Conservation (phyloP, 441 rosid species). For the Pelargonium cotyledonis region DNA sequence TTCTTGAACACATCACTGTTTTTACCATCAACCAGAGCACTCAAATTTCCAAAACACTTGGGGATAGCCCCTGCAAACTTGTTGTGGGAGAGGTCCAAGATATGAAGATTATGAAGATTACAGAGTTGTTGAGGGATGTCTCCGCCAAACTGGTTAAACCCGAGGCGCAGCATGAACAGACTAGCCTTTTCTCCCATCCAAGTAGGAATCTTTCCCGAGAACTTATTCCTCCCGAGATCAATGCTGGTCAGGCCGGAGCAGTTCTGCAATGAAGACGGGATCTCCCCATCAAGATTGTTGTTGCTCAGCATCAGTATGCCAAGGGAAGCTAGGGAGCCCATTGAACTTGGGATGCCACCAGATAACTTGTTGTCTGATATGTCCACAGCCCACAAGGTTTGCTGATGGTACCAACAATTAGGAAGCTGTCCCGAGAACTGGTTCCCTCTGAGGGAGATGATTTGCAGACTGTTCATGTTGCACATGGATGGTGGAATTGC, state of each 20-base stretch:
- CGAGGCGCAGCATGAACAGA: conserved; percentile 25
- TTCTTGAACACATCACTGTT: conserved; percentile 31
- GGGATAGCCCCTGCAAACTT: conserved; percentile 41
- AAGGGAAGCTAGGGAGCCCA: conserved; percentile 40
- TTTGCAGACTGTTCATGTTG: conserved; percentile 27
- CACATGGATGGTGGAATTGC: conserved; percentile 42
- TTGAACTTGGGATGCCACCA: conserved; percentile 42
- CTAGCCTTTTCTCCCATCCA: conserved; percentile 26
- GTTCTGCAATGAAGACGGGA: conserved; percentile 50
- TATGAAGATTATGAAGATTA: conserved; percentile 30
- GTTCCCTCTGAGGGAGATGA: conserved; percentile 43
- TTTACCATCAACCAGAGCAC: conserved; percentile 24
- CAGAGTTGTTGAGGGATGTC: conserved; percentile 30
- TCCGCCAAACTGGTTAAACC: conserved; percentile 34
- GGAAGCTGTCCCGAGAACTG: conserved; percentile 43
- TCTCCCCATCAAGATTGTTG: conserved; percentile 41
- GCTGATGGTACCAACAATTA: conserved; percentile 34
- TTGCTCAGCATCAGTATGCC: conserved; percentile 42
- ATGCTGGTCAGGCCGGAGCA: conserved; percentile 46
- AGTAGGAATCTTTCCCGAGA: conserved; percentile 23
- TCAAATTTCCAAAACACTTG: conserved; percentile 43
- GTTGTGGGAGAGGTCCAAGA: conserved; percentile 41
- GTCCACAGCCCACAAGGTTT: conserved; percentile 41
- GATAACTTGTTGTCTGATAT: conserved; percentile 41
- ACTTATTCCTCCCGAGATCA: conserved; percentile 26